phyloP scores from a whole-genome alignment of 192 early-diverging fungal species.

The Coemansia sp. region DNA sequence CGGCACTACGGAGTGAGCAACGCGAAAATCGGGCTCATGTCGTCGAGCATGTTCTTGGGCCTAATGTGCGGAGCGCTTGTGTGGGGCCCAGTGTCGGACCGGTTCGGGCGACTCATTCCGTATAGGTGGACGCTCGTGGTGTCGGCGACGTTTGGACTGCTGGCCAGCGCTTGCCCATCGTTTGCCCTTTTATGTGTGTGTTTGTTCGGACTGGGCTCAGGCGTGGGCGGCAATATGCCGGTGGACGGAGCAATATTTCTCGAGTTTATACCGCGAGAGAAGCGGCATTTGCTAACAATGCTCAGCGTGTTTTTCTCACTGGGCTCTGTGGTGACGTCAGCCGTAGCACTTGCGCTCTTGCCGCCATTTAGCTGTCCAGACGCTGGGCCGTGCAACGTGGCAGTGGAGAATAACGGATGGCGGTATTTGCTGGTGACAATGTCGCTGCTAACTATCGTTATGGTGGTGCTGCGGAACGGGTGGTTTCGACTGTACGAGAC shows the following conservation, averaged over 20 bases:
- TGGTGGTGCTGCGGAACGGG: slow-evolving; percentile 69
- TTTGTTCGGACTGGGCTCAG: slow-evolving; percentile 70
- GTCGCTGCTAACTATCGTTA: slow-evolving; percentile 62
- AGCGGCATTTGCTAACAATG: slow-evolving; percentile 79
- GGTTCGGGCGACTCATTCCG: slow-evolving; percentile 69
- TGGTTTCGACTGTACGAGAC: slow-evolving; percentile 73
- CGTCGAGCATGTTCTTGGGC: slow-evolving; percentile 70
- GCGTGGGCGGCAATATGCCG: slow-evolving; percentile 67
- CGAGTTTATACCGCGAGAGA: slow-evolving; percentile 77
- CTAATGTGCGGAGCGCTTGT: slow-evolving; percentile 81
- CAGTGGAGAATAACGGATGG: slow-evolving; percentile 74
- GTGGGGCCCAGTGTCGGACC: slow-evolving; percentile 78
- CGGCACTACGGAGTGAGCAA: slow-evolving; percentile 69
- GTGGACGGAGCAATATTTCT: slow-evolving; percentile 78
- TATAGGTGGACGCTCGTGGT: slow-evolving; percentile 76
- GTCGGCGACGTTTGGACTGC: slow-evolving; percentile 67
- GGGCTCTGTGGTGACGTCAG: slow-evolving; percentile 71
- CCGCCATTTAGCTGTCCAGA: slow-evolving; percentile 69
- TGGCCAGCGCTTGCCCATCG: slow-evolving; percentile 65
- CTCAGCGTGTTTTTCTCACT: slow-evolving; percentile 83
- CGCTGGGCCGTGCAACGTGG: slow-evolving; percentile 54
- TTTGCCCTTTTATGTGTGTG: slow-evolving; percentile 64
- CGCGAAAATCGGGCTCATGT: slow-evolving; percentile 64
- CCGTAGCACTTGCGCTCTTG: slow-evolving; percentile 64
- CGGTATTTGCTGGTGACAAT: slow-evolving; percentile 68